phyloP scores from a whole-genome alignment of 176 grass and related monocot species.

The Cymbopogon citratus region DNA sequence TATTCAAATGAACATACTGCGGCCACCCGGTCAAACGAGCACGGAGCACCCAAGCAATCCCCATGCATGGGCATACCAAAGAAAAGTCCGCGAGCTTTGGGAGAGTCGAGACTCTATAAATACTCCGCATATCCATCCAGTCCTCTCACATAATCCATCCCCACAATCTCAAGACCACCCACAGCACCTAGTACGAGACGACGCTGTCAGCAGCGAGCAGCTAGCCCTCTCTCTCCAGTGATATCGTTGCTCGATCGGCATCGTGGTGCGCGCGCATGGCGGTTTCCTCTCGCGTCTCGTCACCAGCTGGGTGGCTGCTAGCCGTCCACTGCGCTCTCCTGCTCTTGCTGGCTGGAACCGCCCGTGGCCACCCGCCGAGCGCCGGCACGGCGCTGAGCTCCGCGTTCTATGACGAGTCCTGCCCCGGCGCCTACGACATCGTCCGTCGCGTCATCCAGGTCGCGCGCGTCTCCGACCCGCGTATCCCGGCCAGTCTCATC shows the following conservation, averaged over 20 bases:
- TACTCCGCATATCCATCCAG: background rate
- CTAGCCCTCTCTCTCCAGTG: no score
- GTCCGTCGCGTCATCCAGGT: slow-evolving; percentile 25
- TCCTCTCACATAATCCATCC: background rate
- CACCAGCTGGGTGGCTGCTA: background rate
- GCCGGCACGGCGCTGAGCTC: background rate
- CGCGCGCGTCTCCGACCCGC: slow-evolving; percentile 12
- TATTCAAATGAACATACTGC: no score
- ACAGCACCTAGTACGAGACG: background rate
- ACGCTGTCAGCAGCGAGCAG: no score
- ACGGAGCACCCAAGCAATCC: no score
- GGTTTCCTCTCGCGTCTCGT: background rate
- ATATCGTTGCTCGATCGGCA: background rate
- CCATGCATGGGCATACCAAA: no score
- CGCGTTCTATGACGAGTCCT: slow-evolving; percentile 8
- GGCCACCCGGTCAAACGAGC: no score
- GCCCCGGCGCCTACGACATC: background rate
- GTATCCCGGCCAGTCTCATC: slow-evolving; percentile 26
- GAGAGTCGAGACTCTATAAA: background rate
- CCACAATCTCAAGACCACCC: no score
- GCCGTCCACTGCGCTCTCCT: background rate
- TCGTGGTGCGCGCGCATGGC: background rate
- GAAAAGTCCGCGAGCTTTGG: background rate
- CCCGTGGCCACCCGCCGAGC: background rate
- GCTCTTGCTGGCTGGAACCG: background rate